Percentiles rank a stretch among this genome's conserved stretches.
These are phyloP conservation scores for Cucurbitaria berberidis DNA, from an alignment of 2,329 filamentous ascomycete genomes.

Conservation along the genomic window DNA sequence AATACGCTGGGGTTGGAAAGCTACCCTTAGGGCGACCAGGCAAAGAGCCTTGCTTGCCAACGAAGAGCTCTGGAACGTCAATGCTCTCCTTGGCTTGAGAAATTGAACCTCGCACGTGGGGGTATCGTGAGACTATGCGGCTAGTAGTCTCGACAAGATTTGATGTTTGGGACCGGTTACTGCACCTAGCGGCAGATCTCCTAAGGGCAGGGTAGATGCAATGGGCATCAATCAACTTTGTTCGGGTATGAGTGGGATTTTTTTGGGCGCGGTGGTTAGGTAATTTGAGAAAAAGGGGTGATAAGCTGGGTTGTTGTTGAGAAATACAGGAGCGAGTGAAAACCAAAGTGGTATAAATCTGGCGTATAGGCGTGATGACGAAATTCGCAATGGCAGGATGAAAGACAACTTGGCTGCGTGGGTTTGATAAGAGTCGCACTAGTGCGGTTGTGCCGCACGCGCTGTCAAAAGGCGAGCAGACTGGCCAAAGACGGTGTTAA, in stretches of 20 bases:
- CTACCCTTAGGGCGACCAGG: neutral
- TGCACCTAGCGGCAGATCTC: slow-evolving; percentile 26
- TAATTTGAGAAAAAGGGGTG: neutral
- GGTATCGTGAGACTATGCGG: slow-evolving; percentile 15
- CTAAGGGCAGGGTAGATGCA: slow-evolving; percentile 20
- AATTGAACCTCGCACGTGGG: slow-evolving; percentile 23
- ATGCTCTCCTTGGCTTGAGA: slow-evolving; percentile 18
- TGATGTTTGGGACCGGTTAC: slow-evolving; percentile 17
- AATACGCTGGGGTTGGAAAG: neutral
- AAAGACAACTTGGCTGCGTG: slow-evolving; percentile 11
- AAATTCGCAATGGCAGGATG: slow-evolving; percentile 9
- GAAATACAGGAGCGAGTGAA: neutral
- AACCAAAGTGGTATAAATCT: neutral
- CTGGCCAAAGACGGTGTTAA: slow-evolving; percentile 18
- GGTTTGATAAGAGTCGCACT: slow-evolving; percentile 30
- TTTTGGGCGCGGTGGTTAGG: slow-evolving; percentile 11
- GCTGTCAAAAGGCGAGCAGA: slow-evolving; percentile 15
- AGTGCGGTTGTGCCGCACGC: slow-evolving; percentile 18
- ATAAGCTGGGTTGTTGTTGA: neutral
- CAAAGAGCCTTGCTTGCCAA: slow-evolving; percentile 8
- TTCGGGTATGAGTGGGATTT: slow-evolving; percentile 28
- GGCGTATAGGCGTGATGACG: neutral
- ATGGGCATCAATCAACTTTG: slow-evolving; percentile 18
- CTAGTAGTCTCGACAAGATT: slow-evolving; percentile 14
- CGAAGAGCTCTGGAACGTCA: slow-evolving; percentile 19